Evolutionary conservation across 345 rosid species (phyloP).

Genomic region (Lenwebbia sp.): DNA sequence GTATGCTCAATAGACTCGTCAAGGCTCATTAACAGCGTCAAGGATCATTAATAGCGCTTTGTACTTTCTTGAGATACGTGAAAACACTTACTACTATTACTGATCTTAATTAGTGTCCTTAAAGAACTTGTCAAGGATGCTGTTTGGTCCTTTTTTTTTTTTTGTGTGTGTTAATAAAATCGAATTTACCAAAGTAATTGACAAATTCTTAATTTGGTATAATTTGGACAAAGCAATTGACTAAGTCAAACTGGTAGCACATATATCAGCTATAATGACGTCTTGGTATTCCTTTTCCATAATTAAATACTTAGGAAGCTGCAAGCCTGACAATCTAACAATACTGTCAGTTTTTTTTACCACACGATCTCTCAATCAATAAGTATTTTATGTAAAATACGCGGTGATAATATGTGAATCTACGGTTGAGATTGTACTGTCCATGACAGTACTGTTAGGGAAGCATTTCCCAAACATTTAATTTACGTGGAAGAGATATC

Average conservation of each 20-base stretch:
- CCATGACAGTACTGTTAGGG: rapidly evolving
- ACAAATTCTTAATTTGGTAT: neutral
- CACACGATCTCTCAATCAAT: too few species aligned
- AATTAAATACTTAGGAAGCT: neutral
- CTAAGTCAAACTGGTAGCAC: neutral
- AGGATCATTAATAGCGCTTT: neutral
- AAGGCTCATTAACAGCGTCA: neutral
- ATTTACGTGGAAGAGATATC: neutral
- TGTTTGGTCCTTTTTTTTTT: neutral
- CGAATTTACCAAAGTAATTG: neutral
- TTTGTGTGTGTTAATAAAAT: neutral
- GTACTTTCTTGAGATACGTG: neutral
- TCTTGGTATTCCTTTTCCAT: neutral
- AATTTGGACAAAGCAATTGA: neutral
- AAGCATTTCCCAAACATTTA: neutral
- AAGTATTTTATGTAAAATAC: too few species aligned
- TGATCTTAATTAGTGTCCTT: neutral
- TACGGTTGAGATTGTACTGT: too few species aligned
- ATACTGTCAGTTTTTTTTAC: too few species aligned
- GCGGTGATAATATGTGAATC: too few species aligned
- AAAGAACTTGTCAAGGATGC: neutral
- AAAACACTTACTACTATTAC: neutral
- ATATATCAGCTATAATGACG: neutral
- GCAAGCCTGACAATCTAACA: too few species aligned
- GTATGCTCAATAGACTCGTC: neutral